phyloP scores from a whole-genome alignment of 768 basidiomycete species.

The Kwoniella dejecticola region DNA sequence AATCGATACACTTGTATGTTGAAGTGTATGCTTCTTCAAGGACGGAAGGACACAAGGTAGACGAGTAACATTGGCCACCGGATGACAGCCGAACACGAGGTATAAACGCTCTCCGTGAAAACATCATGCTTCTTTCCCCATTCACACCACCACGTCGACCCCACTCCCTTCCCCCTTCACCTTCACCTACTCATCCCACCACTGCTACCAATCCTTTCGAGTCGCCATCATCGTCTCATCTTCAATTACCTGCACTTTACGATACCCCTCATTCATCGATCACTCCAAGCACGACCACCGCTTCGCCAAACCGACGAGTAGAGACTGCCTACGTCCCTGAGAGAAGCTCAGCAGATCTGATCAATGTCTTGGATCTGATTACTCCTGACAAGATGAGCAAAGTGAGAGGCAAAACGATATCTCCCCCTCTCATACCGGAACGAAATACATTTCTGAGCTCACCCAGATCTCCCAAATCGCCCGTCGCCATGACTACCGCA shows the following conservation, averaged over 20 bases:
- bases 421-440: constrained; percentile 8
- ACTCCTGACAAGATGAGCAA: constrained; percentile 10
- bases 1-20: constrained; percentile 6
- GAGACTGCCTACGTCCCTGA: constrained; percentile 9
- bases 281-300: not conserved
- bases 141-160: constrained; percentile 4
- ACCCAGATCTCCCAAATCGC: not conserved
- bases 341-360: constrained; percentile 6
- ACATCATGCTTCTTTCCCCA: not conserved
- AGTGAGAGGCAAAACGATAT: constrained; percentile 5
- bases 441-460: not conserved
- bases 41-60: no score
- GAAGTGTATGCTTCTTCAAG: constrained; percentile 1
- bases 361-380: constrained; percentile 6
- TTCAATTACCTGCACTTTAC: not conserved
- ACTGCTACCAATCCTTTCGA: constrained; percentile 1
- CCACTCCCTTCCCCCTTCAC: not conserved
- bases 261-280: not conserved
- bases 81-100: no score
- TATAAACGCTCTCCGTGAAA: not conserved
- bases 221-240: not conserved
- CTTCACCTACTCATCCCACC: no score
- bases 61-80: no score
- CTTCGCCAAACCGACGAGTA: constrained; percentile 5
- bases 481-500: not conserved